A percentile compares a stretch with the other conserved stretches of the same genome.
These are phyloP conservation scores for Mycena vitilis DNA, from an alignment of 768 basidiomycete genomes.

Conservation along the genomic window DNA sequence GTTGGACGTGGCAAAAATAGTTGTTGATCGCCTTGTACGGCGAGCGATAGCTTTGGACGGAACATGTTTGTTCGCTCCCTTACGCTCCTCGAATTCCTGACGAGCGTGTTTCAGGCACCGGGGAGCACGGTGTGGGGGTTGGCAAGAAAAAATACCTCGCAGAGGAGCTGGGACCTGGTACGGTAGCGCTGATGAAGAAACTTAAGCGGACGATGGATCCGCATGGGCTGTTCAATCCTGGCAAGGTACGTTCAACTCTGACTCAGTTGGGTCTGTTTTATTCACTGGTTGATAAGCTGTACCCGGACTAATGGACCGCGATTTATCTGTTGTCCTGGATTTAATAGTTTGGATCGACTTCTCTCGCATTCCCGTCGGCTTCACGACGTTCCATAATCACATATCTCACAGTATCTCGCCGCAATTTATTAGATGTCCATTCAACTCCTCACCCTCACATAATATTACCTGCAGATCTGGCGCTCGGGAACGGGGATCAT, in stretches of 20 bases:
- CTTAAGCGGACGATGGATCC: conserved; percentile 85
- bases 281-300: conserved; percentile 8
- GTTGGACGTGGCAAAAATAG: conserved; percentile 51
- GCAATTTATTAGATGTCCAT: no score
- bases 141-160: conserved; percentile 86
- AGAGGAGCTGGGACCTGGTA: conserved; percentile 84
- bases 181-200: conserved; percentile 85
- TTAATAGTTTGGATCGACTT: no score
- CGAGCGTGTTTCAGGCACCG: conserved; percentile 60
- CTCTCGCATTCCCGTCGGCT: no score
- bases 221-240: conserved; percentile 82
- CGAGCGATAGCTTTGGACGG: conserved; percentile 78
- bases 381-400: no score
- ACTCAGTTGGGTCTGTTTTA: neutral
- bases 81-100: neutral
- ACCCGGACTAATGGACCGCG: conserved; percentile 7
- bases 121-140: conserved; percentile 89
- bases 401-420: no score
- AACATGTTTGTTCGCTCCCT: conserved; percentile 61
- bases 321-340: no score
- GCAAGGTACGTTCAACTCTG: conserved; percentile 63
- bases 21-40: conserved; percentile 70
- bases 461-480: neutral
- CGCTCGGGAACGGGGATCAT: no score
- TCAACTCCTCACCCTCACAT: neutral